Percentiles rank a stretch among this genome's conserved stretches.
Evolutionary conservation across 441 rosid species (phyloP).

Genomic region (Melianthus villosus): DNA sequence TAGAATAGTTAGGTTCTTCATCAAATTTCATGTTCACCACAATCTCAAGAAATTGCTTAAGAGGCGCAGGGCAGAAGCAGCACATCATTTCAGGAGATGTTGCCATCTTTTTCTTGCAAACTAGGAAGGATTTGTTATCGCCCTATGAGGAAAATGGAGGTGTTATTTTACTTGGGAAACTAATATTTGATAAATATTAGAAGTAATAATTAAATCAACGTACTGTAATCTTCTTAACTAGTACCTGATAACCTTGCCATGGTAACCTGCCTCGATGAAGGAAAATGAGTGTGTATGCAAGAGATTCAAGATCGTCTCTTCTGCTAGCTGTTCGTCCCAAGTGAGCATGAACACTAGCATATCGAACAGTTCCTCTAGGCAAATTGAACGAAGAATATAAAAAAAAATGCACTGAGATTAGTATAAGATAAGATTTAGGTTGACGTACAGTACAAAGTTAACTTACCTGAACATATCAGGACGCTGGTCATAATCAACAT

Average conservation of each 20-base stretch:
- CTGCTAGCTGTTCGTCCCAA: constrained; percentile 94
- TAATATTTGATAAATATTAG: constrained; percentile 1
- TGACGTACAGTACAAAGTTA: constrained; percentile 7
- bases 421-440: too few relatives aligned
- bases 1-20: constrained; percentile 89
- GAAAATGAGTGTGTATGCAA: constrained; percentile 87
- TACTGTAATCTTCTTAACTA: not conserved
- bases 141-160: constrained; percentile 28
- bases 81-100: constrained; percentile 87
- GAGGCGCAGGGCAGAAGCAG: constrained; percentile 83
- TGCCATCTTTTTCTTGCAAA: constrained; percentile 96
- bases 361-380: constrained; percentile 68
- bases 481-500: constrained; percentile 94
- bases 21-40: constrained; percentile 97
- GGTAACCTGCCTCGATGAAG: constrained; percentile 86
- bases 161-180: not conserved
- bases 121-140: constrained; percentile 87
- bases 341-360: constrained; percentile 97
- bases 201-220: not conserved
- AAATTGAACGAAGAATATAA: not conserved
- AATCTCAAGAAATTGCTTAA: constrained; percentile 74
- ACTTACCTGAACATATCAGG: constrained; percentile 94
- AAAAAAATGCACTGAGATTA: constrained; percentile 1
- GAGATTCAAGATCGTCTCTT: constrained; percentile 94
- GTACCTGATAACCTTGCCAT: constrained; percentile 98